Evolutionary conservation across 345 rosid genomes (phyloP), one percentile per base, ranked within the genome.

Genomic region (Eucalyptus guilfoylei): DNA sequence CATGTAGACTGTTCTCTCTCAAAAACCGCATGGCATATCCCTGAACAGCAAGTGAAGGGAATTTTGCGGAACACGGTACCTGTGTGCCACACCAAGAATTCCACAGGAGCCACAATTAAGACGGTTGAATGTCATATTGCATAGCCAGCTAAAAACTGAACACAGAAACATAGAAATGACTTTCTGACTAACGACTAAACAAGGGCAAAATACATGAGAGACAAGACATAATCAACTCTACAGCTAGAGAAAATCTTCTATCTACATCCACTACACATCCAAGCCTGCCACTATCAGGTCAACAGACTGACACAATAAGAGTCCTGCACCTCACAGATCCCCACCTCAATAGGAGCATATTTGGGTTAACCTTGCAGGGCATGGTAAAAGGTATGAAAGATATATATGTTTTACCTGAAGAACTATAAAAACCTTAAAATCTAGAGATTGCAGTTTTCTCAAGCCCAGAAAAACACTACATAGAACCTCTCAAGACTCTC

Each of bases 11-110:
- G 94, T 88, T 94, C 91, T 88, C 93, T 90, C 93, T 94, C 94
- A 98, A 95, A 92, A 94, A 98, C 88, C 96, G 95, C 86, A 95
- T 89, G 80, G 99, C 99, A 94, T 98, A 98, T 90, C 92, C 95
- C 93, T 87, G 92, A 94, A 98, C 92, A 40, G 94, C 90, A 89
- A 42, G 89, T 44, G 89, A 91, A 80, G 88, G n/a, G 88, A 89
- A 90, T 90, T 91, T 92, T 72, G 94, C 87, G 34, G 40, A 64
- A 64, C 92, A 85, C 89, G 64, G 90, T 89, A 89, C 93, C 85
- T 72, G 90, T 60, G 92, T 87, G 92, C 91, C 88, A 91, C 92
- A 91, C 15, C 88, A 90, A 45, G 90, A 80, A 76, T 91, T 96
- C 99, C 94, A 93, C 91, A 86, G 88, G 91, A 34, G 72, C 50